These are phyloP conservation scores for Elsinoe fawcettii DNA, from an alignment of 2,329 filamentous ascomycete genomes.

Conservation along the genomic window DNA sequence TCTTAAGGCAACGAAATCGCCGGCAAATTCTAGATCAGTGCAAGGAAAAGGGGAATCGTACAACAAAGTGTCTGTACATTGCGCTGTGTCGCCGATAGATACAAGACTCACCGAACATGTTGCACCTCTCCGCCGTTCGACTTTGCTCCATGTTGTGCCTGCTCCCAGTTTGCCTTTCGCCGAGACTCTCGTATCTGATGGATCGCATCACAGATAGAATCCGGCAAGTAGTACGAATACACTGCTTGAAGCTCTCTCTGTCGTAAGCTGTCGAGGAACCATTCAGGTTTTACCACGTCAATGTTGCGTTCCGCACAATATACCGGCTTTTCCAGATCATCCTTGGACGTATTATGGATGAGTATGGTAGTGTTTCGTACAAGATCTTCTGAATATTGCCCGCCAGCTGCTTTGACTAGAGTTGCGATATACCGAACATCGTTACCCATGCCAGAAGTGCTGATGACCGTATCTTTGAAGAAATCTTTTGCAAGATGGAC, in stretches of 20 bases:
- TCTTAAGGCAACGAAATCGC: too few relatives aligned
- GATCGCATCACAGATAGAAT: slow-evolving; percentile 4
- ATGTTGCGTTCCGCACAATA: slow-evolving; percentile 68
- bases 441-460: slow-evolving; percentile 77
- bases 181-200: not conserved
- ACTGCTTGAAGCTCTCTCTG: slow-evolving; percentile 25
- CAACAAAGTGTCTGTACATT: not conserved
- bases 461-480: slow-evolving; percentile 64
- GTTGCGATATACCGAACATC: slow-evolving; percentile 80
- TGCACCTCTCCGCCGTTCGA: not conserved
- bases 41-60: not conserved
- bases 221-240: not conserved
- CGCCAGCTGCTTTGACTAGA: slow-evolving; percentile 62
- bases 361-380: slow-evolving; percentile 65
- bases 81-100: slow-evolving; percentile 7
- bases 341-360: slow-evolving; percentile 48
- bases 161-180: not conserved
- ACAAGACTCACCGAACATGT: slow-evolving; percentile 11
- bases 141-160: not conserved
- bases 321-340: slow-evolving; percentile 66
- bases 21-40: not conserved
- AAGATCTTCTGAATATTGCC: slow-evolving; percentile 61
- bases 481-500: slow-evolving; percentile 17
- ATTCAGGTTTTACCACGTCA: slow-evolving; percentile 70
- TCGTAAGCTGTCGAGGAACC: slow-evolving; percentile 76